A percentile compares a stretch with the other conserved stretches of the same genome.
Conservation (phyloP, 2,329 filamentous ascomycete species). For the Trichothecium roseum region DNA sequence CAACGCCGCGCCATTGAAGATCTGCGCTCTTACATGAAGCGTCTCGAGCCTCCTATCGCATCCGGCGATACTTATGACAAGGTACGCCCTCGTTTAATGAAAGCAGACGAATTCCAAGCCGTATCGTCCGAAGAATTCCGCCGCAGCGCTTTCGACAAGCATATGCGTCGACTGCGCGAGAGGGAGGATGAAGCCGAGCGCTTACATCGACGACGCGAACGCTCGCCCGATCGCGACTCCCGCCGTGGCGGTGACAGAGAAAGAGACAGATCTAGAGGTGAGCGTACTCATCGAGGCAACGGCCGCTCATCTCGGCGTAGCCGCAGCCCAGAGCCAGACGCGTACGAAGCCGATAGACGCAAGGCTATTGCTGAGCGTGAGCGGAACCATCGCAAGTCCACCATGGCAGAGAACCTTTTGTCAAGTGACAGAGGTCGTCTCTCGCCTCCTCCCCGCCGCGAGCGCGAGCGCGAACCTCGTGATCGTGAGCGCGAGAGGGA, state of each 20-base stretch:
- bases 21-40: constrained; percentile 78
- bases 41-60: constrained; percentile 73
- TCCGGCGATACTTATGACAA: constrained; percentile 79
- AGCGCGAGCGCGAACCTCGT: constrained; percentile 31
- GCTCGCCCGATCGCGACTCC: constrained; percentile 46
- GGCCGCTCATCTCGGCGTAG: constrained; percentile 54
- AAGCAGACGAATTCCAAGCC: constrained; percentile 73
- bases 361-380: constrained; percentile 92
- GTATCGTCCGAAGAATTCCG: constrained; percentile 76
- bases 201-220: constrained; percentile 46
- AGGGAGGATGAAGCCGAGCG: constrained; percentile 76
- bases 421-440: constrained; percentile 38
- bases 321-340: constrained; percentile 83
- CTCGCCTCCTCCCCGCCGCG: constrained; percentile 29
- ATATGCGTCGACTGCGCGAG: constrained; percentile 81
- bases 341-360: constrained; percentile 90
- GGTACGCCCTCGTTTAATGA: constrained; percentile 68
- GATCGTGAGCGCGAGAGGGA: constrained; percentile 29
- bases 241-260: constrained; percentile 47
- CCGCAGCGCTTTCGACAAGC: constrained; percentile 79
- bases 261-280: constrained; percentile 48
- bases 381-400: constrained; percentile 78
- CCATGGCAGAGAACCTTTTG: constrained; percentile 54
- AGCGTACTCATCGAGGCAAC: constrained; percentile 51
- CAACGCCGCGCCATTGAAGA: constrained; percentile 78